Conservation (phyloP, 169 alveolate genomes). For the Amoebophrya sp. region DNA sequence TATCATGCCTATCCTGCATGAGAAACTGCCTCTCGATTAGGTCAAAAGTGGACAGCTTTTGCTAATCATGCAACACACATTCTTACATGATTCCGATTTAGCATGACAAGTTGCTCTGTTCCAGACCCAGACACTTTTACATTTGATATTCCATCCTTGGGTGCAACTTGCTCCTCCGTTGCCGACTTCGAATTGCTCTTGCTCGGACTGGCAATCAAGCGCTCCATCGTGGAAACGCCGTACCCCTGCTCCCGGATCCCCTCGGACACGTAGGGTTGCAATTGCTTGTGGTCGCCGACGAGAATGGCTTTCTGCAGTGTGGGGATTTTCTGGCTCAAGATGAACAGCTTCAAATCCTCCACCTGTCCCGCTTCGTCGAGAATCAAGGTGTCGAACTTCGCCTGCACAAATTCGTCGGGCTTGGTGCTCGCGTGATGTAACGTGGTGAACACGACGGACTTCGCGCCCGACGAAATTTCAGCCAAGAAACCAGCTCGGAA, state of each 20-base stretch:
- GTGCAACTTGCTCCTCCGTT: too few species aligned
- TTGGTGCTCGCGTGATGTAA: not conserved
- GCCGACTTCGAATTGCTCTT: too few species aligned
- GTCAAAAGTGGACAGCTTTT: too few species aligned
- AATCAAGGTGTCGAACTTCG: not conserved
- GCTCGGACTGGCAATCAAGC: not conserved
- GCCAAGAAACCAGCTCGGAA: not conserved
- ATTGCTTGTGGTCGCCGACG: slow-evolving; percentile 32
- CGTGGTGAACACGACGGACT: slow-evolving; percentile 22
- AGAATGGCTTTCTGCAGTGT: slow-evolving; percentile 10
- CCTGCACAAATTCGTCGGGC: not conserved
- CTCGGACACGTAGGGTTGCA: slow-evolving; percentile 30
- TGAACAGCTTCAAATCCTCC: slow-evolving; percentile 27
- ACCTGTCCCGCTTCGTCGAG: slow-evolving; percentile 32
- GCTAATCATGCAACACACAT: too few species aligned
- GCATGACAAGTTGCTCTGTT: too few species aligned
- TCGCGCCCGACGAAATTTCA: not conserved
- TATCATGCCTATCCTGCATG: too few species aligned
- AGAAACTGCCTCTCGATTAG: too few species aligned
- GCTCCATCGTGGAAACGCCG: slow-evolving; percentile 23
- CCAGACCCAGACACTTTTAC: too few species aligned
- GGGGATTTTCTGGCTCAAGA: not conserved
- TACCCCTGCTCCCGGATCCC: slow-evolving; percentile 24
- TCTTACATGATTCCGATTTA: too few species aligned
- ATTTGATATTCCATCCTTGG: too few species aligned